Evolutionary conservation across 2,329 filamentous ascomycete species (phyloP).

Genomic region (Sordariomycetes sp.): DNA sequence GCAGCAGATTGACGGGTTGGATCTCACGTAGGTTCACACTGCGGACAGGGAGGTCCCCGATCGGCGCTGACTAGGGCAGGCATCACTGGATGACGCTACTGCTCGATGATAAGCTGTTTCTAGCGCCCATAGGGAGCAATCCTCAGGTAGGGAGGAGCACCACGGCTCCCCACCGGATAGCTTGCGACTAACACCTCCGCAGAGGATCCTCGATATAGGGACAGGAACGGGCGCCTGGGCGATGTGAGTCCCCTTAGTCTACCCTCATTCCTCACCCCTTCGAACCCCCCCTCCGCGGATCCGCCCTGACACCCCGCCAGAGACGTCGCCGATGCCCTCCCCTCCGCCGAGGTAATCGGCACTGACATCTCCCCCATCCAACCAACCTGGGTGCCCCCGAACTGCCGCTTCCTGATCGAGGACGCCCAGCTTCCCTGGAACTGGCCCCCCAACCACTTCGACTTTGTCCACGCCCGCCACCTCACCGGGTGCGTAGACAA

Average conservation of each 20-base stretch:
- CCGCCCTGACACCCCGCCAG: slow-evolving; percentile 20
- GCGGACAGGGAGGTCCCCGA: background rate
- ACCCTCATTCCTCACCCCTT: background rate
- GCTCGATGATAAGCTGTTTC: slow-evolving; percentile 11
- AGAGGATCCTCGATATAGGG: slow-evolving; percentile 29
- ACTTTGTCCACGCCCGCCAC: slow-evolving; percentile 45
- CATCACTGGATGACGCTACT: slow-evolving; percentile 13
- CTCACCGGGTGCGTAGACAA: slow-evolving; percentile 43
- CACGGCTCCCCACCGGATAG: background rate
- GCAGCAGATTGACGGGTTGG: slow-evolving; percentile 12
- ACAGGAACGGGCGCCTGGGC: slow-evolving; percentile 46
- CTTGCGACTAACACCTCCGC: background rate
- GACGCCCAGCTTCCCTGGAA: slow-evolving; percentile 29
- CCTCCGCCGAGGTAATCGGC: slow-evolving; percentile 28
- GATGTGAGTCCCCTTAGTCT: slow-evolving; percentile 23
- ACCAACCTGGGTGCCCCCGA: slow-evolving; percentile 32
- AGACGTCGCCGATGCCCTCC: slow-evolving; percentile 30
- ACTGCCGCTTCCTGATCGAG: slow-evolving; percentile 22
- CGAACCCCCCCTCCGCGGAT: background rate
- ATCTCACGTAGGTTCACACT: slow-evolving; percentile 9
- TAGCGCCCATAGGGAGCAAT: slow-evolving; percentile 11
- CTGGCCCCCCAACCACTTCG: slow-evolving; percentile 26
- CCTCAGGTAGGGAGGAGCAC: slow-evolving; percentile 7
- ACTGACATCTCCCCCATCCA: slow-evolving; percentile 45
- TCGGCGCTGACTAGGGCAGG: slow-evolving; percentile 1